These are phyloP conservation scores for Beauveria medogensis DNA, from an alignment of 2,329 filamentous ascomycete species.

Conservation along the genomic window DNA sequence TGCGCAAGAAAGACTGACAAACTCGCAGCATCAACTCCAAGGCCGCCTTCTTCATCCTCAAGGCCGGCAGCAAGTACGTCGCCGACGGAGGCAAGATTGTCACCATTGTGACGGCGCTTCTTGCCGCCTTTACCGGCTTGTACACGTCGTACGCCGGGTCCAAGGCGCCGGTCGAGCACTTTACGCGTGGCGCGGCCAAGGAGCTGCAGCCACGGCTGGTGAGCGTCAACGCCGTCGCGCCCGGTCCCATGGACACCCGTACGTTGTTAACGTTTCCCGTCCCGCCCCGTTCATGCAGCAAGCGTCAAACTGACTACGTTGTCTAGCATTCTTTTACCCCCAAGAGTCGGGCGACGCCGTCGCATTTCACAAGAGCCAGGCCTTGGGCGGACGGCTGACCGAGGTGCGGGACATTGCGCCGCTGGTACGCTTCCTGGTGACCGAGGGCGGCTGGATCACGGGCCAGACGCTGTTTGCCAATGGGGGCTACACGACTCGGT, in stretches of 20 bases:
- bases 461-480: constrained; percentile 42
- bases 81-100: constrained; percentile 38
- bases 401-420: constrained; percentile 37
- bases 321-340: constrained; percentile 34
- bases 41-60: constrained; percentile 36
- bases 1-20: not conserved
- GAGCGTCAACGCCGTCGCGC: constrained; percentile 28
- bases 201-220: constrained; percentile 24
- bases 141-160: constrained; percentile 39
- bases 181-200: constrained; percentile 28
- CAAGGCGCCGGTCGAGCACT: constrained; percentile 32
- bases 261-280: not conserved
- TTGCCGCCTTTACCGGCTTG: constrained; percentile 36
- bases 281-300: not conserved
- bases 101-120: constrained; percentile 35
- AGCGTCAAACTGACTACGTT: not conserved
- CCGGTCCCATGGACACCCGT: constrained; percentile 34
- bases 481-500: constrained; percentile 38
- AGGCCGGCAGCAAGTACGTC: constrained; percentile 33
- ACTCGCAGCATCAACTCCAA: constrained; percentile 35
- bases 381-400: constrained; percentile 32
- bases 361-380: constrained; percentile 36
- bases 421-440: constrained; percentile 34
- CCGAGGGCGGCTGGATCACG: constrained; percentile 36
- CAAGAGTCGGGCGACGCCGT: constrained; percentile 35